Evolutionary conservation across 805 yeast species (phyloP), one percentile per base, ranked within the genome.

Genomic region (Candida taoyuanica): DNA sequence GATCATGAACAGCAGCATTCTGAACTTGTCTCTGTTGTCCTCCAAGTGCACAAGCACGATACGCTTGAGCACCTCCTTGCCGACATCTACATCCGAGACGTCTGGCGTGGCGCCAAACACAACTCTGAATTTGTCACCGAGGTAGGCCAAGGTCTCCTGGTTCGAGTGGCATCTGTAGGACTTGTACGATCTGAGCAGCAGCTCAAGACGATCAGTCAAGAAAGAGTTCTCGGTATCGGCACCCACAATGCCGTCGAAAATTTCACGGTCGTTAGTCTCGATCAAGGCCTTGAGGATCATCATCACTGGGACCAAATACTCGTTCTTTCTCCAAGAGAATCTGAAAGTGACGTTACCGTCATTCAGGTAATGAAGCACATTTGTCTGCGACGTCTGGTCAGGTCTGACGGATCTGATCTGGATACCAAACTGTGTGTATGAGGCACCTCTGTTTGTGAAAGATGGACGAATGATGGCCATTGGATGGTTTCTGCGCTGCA

Each of bases 391-490:
- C 15, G 96, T 85, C 68, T 93, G 98, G 64, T 93, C 98, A 4
- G 95, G 95, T 59, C 98, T 78, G 3, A 88, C 97, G 45, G 83
- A 78, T 67, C 98, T 78, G 45, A 93, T 83, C 68, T 89, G 97
- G 45, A 93, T 78, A 80, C 98, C 98, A 52, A 65, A 93, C 43
- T 80, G 78, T 29, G 96, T 70, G 65, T 93, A 93, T 7, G 86
- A 65, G 6, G 91, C 83, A 56, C 98, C 98, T 73, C 98, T 82
- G 67, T 88, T 88, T 35, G 81, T 82, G 58, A 91, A 93, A 9
- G 95, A 85, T 24, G 96, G 94, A 68, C 98, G 86, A 43, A 88
- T 82, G 54, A 93, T 78, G 11, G 98, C 98, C 96, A 93, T 87
- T 17, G 98, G 95, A 59, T 89, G 97, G 62, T 93, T 93, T 64